Evolutionary conservation across 2,329 filamentous ascomycete species (phyloP).

Genomic region (Dactylella cylindrospora): DNA sequence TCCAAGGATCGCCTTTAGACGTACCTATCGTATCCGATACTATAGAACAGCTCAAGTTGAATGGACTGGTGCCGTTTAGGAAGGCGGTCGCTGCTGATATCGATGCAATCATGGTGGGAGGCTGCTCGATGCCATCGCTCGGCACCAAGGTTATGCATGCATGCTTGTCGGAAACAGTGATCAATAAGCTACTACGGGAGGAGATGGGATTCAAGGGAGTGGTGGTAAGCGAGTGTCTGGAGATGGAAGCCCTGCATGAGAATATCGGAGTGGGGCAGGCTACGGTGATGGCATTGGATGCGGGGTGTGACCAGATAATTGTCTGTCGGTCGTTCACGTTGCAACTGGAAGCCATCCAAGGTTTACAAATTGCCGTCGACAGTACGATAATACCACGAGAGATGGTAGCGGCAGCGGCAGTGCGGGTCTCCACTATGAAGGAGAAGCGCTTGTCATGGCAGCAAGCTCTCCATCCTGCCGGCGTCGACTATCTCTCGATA

Average conservation of each 20-base stretch:
- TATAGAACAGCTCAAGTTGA: conserved; percentile 86
- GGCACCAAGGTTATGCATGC: conserved; percentile 95
- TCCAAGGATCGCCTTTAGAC: conserved; percentile 84
- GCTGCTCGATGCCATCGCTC: conserved; percentile 86
- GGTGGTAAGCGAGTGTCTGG: conserved; percentile 75
- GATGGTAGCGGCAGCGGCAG: conserved; percentile 76
- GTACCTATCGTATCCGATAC: conserved; percentile 96
- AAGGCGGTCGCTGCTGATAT: conserved; percentile 84
- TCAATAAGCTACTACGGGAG: conserved; percentile 64
- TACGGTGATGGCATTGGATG: conserved; percentile 95
- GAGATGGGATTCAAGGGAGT: conserved; percentile 49
- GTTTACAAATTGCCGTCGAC: conserved; percentile 83
- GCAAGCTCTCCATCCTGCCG: conserved; percentile 82
- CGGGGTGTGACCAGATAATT: conserved; percentile 91
- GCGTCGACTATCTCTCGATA: conserved; percentile 69
- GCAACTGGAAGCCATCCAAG: conserved; percentile 60
- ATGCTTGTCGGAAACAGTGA: conserved; percentile 87
- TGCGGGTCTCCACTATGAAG: conserved; percentile 78
- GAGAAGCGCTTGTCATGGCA: conserved; percentile 87
- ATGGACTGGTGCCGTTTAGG: conserved; percentile 84
- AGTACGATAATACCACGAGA: conserved; percentile 83
- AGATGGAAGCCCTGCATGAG: conserved; percentile 94
- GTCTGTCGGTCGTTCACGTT: conserved; percentile 60
- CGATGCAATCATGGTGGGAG: conserved; percentile 94
- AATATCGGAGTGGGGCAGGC: conserved; percentile 97